A percentile compares a stretch with the other conserved stretches of the same genome.
phyloP scores from a whole-genome alignment of 352 stramenopile genomes.

The Globisporangium yorkense region DNA sequence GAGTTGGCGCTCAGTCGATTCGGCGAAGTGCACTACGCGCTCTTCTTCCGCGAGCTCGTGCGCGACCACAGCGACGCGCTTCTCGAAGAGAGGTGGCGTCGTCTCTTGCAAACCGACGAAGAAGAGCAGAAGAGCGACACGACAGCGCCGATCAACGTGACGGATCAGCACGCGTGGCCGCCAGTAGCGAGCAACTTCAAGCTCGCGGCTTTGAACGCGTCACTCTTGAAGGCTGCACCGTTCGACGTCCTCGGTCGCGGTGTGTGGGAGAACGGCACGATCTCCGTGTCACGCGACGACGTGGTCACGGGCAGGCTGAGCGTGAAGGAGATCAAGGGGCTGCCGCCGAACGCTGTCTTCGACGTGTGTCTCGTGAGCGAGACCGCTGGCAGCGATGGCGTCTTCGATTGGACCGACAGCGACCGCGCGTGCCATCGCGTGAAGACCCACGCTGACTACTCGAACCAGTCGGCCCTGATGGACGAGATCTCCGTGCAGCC shows the following conservation, averaged over 20 bases:
- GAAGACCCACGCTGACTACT: constrained; percentile 69
- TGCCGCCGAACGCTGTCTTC: constrained; percentile 60
- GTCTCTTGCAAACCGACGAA: neutral
- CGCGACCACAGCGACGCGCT: constrained; percentile 22
- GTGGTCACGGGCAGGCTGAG: constrained; percentile 36
- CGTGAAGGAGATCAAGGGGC: constrained; percentile 56
- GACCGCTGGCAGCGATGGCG: constrained; percentile 54
- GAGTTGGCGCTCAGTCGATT: constrained; percentile 50
- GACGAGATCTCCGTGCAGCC: constrained; percentile 45
- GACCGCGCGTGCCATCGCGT: constrained; percentile 36
- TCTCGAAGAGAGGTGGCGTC: neutral
- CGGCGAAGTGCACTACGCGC: constrained; percentile 66
- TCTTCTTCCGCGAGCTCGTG: constrained; percentile 63
- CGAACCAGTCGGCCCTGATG: constrained; percentile 58
- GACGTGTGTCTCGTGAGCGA: constrained; percentile 73
- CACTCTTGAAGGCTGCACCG: constrained; percentile 40
- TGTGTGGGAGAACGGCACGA: constrained; percentile 72
- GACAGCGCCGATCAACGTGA: constrained; percentile 8
- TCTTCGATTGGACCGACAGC: constrained; percentile 47
- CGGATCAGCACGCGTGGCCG: constrained; percentile 30
- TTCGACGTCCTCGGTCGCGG: constrained; percentile 52
- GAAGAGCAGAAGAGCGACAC: constrained; percentile 11
- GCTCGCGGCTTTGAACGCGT: constrained; percentile 32
- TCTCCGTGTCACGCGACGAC: constrained; percentile 66
- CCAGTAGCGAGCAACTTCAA: constrained; percentile 41